Evolutionary conservation across 805 yeast species (phyloP).

Genomic region (Yamadazyma akitaensis): DNA sequence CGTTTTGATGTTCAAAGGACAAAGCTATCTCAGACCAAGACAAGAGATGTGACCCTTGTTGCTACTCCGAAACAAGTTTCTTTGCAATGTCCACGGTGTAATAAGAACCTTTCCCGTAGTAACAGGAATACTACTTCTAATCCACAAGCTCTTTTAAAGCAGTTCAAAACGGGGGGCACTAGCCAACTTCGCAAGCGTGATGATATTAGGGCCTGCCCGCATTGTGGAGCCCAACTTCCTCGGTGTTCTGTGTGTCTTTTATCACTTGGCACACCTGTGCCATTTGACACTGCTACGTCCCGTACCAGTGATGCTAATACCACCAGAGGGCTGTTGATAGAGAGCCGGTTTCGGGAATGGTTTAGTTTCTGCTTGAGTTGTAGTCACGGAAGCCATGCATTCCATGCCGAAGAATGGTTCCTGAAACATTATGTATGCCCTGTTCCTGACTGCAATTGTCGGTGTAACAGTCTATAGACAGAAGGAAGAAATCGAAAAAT

Average conservation of each 20-base stretch:
- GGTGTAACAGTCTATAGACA: slow-evolving; percentile 58
- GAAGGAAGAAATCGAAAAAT: too few relatives aligned
- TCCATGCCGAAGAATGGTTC: slow-evolving; percentile 96
- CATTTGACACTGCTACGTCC: slow-evolving; percentile 32
- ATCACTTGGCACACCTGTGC: slow-evolving; percentile 68
- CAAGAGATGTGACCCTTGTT: slow-evolving; percentile 46
- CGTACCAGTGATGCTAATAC: not conserved
- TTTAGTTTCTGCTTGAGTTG: slow-evolving; percentile 89
- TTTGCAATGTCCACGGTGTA: slow-evolving; percentile 80
- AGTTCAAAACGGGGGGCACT: slow-evolving; percentile 25
- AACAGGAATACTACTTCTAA: slow-evolving; percentile 5
- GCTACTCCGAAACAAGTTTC: slow-evolving; percentile 71
- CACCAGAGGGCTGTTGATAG: slow-evolving; percentile 20
- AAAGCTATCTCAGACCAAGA: slow-evolving; percentile 51
- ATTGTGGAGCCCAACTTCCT: slow-evolving; percentile 85
- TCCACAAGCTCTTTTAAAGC: slow-evolving; percentile 26
- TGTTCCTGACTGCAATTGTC: slow-evolving; percentile 87
- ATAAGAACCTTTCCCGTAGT: slow-evolving; percentile 53
- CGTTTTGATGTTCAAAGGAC: slow-evolving; percentile 79
- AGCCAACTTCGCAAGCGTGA: slow-evolving; percentile 9
- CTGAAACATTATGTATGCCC: slow-evolving; percentile 85
- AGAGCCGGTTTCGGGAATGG: slow-evolving; percentile 66
- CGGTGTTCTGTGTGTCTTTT: slow-evolving; percentile 86
- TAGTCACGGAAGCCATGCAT: slow-evolving; percentile 92
- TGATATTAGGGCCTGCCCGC: slow-evolving; percentile 55